Base-by-base conservation (phyloP, 192 early-diverging fungal species). In the Chytriomyces confervae region DNA sequence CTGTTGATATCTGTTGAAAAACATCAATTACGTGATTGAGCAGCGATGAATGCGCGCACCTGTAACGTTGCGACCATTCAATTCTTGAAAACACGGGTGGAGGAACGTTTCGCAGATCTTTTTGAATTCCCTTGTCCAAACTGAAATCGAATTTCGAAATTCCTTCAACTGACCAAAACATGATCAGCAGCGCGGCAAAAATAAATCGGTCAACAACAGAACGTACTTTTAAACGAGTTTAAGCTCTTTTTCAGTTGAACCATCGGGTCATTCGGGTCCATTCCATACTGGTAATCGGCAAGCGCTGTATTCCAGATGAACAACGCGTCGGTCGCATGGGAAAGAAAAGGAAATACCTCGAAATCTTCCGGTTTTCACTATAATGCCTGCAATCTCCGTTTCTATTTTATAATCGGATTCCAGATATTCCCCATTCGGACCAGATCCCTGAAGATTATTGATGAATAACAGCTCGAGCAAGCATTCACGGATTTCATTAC, bases 361-460 rank as follows among this genome's bases (percentile, higher is more conserved):
- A 72, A 92, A 92, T 8, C 91, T 82, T 57, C 85, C 83, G 11
- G 91, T 91, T 51, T 90, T 89, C 10, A 78, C 81, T 3, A 89
- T 75, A 46, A 79, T 72, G 3, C 91, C 91, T 5, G 90, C 46
- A 46, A 92, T 69, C 75, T 92, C 81, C 24, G 81, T 76, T 11
- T 81, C 79, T 43, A 86, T 43, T 2, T 45, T 51, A 2, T 71
- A 65, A 16, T 83, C 70, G 6, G 63, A 57, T 44, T 65, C 65
- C 47, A 61, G 45, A 44, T 57, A 50, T 48, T 83, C 53, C 45
- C 62, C 61, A 27, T 79, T 75, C 50, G 69, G 29, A 20, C 62
- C 75, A 6, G 65, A 64, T 23, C 50, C 60, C 23, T 45, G 36
- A 36, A 36, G 36, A 36, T 0, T 1, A 36, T 4, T 36, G 36